Evolutionary conservation across 495 filamentous ascomycete species (phyloP), one percentile per base, ranked within the genome.

Genomic region (Trichoderma virens): DNA sequence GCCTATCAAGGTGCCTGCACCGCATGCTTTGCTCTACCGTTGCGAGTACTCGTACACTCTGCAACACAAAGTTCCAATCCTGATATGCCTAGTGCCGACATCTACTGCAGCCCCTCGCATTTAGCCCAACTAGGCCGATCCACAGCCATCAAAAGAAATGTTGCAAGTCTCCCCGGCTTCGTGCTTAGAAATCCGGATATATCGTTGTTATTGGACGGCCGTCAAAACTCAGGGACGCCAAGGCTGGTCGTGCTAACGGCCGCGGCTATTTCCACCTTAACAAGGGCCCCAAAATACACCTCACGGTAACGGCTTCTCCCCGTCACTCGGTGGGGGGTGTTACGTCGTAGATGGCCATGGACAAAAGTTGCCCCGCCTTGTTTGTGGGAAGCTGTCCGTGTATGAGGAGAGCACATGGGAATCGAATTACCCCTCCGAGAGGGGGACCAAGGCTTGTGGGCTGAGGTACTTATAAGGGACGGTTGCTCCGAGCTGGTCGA

Each of bases 131-230:
- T 30, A 30, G 51, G 1, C 16, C 25, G 51, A 30, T 56, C 51
- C 51, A 56, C 51, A 28, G 13, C 27, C 25, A 16, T 30, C 34
- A 13, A 35, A 6, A 6, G 11, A 30, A 56, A 31, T n/a, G n/a
- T 5, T 27, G 51, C 51, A 56, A 28, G 25, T 56, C 25, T 56
- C 27, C 25, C 51, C 51, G 51, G 23, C 25, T 56, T 56, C 7
- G 51, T 54, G 45, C 51, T 56, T 56, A 56, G 51, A 56, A 56
- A 56, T 56, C 51, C 51, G 51, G 51, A 56, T 16, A 56, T 56
- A 56, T 18, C 51, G 3, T 28, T 56, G 51, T 9, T 30, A 27
- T 56, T 56, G 18, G 43, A 16, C 18, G 43, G 18, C 20, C 0
- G 34, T 13, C 43, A 20, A 16, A 41, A 41, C 5, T 13, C 38